Evolutionary conservation across 331 rosid species (phyloP), one percentile per base, ranked within the genome.

Genomic region (Acacia pycnantha): DNA sequence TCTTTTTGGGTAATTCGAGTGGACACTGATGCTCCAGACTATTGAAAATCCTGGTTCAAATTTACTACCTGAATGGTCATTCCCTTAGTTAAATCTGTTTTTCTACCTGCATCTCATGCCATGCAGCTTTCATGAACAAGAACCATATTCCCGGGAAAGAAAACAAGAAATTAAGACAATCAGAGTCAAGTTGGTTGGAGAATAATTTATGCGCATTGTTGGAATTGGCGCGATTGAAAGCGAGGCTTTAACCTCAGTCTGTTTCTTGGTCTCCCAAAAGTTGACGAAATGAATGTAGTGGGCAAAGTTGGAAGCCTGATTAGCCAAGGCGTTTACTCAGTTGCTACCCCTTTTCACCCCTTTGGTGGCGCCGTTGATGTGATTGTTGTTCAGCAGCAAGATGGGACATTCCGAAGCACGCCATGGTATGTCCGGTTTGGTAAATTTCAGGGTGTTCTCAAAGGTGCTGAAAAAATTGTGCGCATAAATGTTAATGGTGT

Each of bases 301-400:
- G 99, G 94, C 33, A 95, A 78, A 89, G 93, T 95, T 87, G 97
- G 98, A 69, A 95, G 91, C 89, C 77, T 95, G 83, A 95, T 95
- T 70, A 74, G 90, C 18, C 94, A 92, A 85, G 94, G 98, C 66
- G 97, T 94, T 83, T 94, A 92, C 83, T 89, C 98, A 22, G 92
- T 95, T 82, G 98, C 98, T 48, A 90, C 97, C 22, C 99, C 99
- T 46, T 95, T 95, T 84, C 99, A 95, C 73, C 99, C 99, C 11
- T 95, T 95, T 78, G 99, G 99, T 35, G 99, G 99, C 81, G 99
- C 98, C 72, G 92, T 95, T 78, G 99, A 95, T 87, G 94, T 90
- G 79, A 93, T 95, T 87, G 99, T 90, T 74, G 99, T 95, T 87
- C 95, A 86, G 86, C 99, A 95, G 85, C 97, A 82, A 82, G 99